Conservation (phyloP, 768 basidiomycete species). For the Xerocomellus intermedius region DNA sequence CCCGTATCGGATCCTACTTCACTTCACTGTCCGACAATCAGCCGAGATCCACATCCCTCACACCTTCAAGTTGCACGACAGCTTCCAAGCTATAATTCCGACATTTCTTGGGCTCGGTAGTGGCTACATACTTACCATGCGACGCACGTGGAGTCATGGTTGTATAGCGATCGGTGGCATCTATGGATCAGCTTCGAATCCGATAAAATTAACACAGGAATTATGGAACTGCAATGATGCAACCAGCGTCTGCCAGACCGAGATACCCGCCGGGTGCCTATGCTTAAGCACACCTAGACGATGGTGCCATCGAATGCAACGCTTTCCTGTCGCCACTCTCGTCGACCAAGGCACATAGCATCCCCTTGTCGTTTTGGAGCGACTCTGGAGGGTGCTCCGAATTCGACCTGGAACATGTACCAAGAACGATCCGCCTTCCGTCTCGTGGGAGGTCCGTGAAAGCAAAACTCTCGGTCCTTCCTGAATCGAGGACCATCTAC, state of each 20-base stretch:
- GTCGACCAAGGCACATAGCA: constrained; percentile 54
- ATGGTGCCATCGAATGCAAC: constrained; percentile 41
- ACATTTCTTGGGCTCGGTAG: too few relatives aligned
- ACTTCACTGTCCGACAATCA: background rate
- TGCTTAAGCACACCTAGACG: background rate
- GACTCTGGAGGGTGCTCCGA: constrained; percentile 49
- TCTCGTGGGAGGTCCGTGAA: background rate
- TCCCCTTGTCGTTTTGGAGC: constrained; percentile 48
- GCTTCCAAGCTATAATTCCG: background rate
- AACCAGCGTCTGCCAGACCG: background rate
- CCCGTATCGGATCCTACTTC: background rate
- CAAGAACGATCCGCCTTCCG: background rate
- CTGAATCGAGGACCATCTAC: constrained; percentile 45
- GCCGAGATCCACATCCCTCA: background rate
- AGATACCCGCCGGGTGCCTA: background rate
- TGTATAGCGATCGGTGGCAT: background rate
- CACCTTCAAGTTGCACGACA: too few relatives aligned
- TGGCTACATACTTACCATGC: too few relatives aligned
- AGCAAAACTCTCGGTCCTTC: constrained; percentile 34
- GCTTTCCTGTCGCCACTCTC: constrained; percentile 52
- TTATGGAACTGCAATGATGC: too few relatives aligned
- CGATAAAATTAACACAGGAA: background rate
- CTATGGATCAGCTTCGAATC: background rate
- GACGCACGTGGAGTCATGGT: background rate
- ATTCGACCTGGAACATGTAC: constrained; percentile 35